Conservation (phyloP, 805 yeast species). For the Yamadazyma philogaea region DNA sequence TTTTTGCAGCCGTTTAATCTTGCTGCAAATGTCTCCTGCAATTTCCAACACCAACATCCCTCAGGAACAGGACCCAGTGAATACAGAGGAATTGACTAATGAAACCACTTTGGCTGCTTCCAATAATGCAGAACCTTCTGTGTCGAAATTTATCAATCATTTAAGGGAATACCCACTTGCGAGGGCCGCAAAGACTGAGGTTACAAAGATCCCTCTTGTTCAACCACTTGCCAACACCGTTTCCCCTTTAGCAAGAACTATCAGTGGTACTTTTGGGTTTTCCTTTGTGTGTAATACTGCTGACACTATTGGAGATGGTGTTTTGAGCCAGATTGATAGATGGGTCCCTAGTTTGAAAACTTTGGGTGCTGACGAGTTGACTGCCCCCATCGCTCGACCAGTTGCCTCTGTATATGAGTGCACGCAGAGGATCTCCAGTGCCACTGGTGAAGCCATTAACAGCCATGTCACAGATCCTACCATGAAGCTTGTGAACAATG, state of each 20-base stretch:
- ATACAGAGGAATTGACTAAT: too few relatives aligned
- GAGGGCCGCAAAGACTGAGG: conserved; percentile 8
- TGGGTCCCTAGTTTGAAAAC: conserved; percentile 59
- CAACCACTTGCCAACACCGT: conserved; percentile 1
- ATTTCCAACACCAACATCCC: neutral
- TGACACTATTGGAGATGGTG: conserved; percentile 47
- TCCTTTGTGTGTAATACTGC: conserved; percentile 49
- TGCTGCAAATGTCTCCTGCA: neutral
- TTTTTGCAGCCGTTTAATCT: conserved; percentile 3
- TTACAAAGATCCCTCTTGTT: conserved; percentile 9
- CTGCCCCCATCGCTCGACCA: conserved; percentile 52
- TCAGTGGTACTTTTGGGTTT: conserved; percentile 3
- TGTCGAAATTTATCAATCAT: conserved; percentile 11
- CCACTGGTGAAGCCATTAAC: conserved; percentile 13
- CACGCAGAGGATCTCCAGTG: conserved; percentile 10
- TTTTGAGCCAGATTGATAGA: conserved; percentile 57
- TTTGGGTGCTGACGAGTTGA: conserved; percentile 46
- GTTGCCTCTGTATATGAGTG: conserved; percentile 31
- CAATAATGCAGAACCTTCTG: too few relatives aligned
- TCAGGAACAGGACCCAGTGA: neutral
- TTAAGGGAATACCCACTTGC: conserved; percentile 15
- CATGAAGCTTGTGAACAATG: conserved; percentile 42
- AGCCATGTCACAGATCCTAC: conserved; percentile 43
- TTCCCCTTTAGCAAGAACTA: conserved; percentile 3
- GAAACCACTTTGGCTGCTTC: too few relatives aligned